phyloP scores from a whole-genome alignment of 495 filamentous ascomycete genomes.

The Penicillium canariense region DNA sequence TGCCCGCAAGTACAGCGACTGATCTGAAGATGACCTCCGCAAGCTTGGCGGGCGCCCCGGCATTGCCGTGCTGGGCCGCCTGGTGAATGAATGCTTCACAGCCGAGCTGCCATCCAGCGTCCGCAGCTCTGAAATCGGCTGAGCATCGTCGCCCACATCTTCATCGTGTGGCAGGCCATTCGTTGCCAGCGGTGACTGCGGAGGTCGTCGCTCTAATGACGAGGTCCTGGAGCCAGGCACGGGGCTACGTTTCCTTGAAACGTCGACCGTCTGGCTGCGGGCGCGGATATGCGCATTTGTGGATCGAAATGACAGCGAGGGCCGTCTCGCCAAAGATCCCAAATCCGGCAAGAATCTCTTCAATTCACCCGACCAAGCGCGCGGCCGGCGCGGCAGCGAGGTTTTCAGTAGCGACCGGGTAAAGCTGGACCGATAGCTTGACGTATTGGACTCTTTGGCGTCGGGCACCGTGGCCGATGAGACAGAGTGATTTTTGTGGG shows the following conservation, averaged over 20 bases:
- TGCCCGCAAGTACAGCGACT: constrained; percentile 62
- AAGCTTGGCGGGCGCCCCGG: constrained; percentile 39
- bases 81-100: constrained; percentile 36
- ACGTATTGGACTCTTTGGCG: constrained; percentile 11
- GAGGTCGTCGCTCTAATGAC: constrained; percentile 14
- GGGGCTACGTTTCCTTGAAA: constrained; percentile 1
- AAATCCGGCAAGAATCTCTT: constrained; percentile 46
- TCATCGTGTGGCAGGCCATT: constrained; percentile 8
- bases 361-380: constrained; percentile 43
- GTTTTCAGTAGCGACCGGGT: constrained; percentile 42
- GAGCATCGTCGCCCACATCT: constrained; percentile 21
- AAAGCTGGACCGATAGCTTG: constrained; percentile 34
- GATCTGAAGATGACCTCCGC: constrained; percentile 68
- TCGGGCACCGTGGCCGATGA: constrained; percentile 3
- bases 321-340: constrained; percentile 43
- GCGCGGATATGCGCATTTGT: constrained; percentile 27
- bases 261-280: constrained; percentile 31
- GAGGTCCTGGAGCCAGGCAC: neutral
- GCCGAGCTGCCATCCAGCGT: constrained; percentile 29
- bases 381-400: constrained; percentile 37
- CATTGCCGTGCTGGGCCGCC: constrained; percentile 26
- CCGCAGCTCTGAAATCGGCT: constrained; percentile 28
- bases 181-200: neutral
- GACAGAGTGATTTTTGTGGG: constrained; percentile 17
- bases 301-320: constrained; percentile 46